Base-by-base conservation (phyloP, 2,329 filamentous ascomycete species). In the Incumbomyces lentus region DNA sequence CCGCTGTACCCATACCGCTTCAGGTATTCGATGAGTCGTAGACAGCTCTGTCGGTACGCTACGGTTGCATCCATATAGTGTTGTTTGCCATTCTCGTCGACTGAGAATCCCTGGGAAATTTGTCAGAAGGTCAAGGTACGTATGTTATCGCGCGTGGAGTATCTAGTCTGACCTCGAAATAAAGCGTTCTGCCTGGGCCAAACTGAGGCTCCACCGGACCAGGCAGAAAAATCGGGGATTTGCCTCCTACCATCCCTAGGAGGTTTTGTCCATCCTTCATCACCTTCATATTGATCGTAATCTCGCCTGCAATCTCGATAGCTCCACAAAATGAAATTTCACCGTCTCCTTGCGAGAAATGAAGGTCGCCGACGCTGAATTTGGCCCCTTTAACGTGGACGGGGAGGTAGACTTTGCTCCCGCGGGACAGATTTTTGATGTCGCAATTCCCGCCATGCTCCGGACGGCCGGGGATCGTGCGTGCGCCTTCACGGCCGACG, bases 361-460 rank as follows among this genome's bases (percentile, higher is more conserved):
- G 87, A 31, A 94, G 67, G 61, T 95, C 89, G 11, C 89, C 89
- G 0, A 95, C 89, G 36, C 78, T 84, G 65, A 95, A 95, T 60
- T 93, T 93, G 37, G 88, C 89, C 0, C 89, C 89, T 0, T 74
- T 67, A 3, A 95, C 86, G 58, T 94, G 88, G 0, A 95, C 83
- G 0, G 89, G 89, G 1, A 95, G 74, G 61, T 88, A 95, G 0
- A 93, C 84, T 60, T 89, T 90, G 48, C 75, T 82, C 1, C 86
- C 86, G 6, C 86, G 72, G 1, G 77, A 83, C 26, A 93, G 71
- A 58, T 92, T 92, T 69, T 93, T 93, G 64, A 93, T 92, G 55
- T 95, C 87, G 60, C 86, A 92, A 59, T 94, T 94, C 0, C 88
- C 89, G 12, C 89, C 89, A 56, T 93, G 84, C 58, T 93, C 87